phyloP scores from a whole-genome alignment of 805 yeast genomes.

The Yarrowia osloensis region DNA sequence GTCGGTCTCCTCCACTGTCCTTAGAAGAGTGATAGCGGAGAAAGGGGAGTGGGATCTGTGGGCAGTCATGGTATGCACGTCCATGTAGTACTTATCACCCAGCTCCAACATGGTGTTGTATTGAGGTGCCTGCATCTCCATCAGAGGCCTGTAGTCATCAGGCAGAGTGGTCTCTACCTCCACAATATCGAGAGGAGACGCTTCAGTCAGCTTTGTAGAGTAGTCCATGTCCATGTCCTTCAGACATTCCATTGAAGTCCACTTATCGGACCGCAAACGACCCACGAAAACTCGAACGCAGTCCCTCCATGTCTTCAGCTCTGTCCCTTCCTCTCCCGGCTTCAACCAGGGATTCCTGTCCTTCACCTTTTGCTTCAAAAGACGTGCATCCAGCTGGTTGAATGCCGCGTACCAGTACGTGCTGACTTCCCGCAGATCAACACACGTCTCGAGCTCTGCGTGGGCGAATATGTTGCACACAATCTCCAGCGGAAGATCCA shows the following conservation, averaged over 20 bases:
- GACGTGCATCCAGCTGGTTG: not conserved
- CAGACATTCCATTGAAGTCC: not conserved
- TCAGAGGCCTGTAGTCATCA: not conserved
- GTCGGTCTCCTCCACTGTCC: not conserved
- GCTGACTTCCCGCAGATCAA: not conserved
- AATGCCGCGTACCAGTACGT: not conserved
- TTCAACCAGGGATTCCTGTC: not conserved
- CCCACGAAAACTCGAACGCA: not conserved
- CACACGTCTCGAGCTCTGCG: not conserved
- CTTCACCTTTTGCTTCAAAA: not conserved
- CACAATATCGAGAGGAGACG: not conserved
- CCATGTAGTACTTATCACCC: not conserved
- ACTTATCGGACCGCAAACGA: not conserved
- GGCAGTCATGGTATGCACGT: not conserved
- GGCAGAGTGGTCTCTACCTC: not conserved
- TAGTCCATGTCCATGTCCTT: not conserved
- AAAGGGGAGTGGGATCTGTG: not conserved
- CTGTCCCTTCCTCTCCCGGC: not conserved
- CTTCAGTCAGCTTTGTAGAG: not conserved
- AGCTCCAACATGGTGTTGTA: not conserved
- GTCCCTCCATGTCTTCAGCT: not conserved
- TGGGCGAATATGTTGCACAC: not conserved
- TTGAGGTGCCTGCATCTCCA: not conserved
- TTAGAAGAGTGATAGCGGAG: too few relatives aligned
- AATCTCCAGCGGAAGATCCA: not conserved